Conservation (phyloP, 2,329 filamentous ascomycete genomes). For the Coleophoma eucalyptorum region DNA sequence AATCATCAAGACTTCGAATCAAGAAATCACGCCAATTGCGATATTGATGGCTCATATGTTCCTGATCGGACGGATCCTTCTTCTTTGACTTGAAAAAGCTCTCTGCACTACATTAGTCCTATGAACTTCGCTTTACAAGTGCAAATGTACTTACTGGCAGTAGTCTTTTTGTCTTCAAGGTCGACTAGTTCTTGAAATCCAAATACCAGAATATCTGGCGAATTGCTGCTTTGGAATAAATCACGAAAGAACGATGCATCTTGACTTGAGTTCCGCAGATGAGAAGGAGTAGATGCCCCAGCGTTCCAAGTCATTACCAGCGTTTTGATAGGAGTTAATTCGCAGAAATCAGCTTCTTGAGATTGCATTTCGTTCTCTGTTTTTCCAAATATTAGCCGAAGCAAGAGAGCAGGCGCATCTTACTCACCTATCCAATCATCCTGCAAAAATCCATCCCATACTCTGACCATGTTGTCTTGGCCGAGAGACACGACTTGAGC, state of each 20-base stretch:
- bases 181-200: constrained; percentile 99
- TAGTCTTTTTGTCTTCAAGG: constrained; percentile 93
- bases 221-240: constrained; percentile 69
- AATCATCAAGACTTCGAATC: constrained; percentile 75
- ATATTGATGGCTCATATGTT: constrained; percentile 96
- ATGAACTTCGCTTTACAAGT: too few species aligned
- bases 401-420: background rate
- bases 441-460: constrained; percentile 91
- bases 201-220: constrained; percentile 89
- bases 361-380: constrained; percentile 79
- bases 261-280: constrained; percentile 64
- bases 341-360: constrained; percentile 77
- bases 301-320: constrained; percentile 95
- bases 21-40: constrained; percentile 94
- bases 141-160: constrained; percentile 62
- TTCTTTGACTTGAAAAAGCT: constrained; percentile 91
- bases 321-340: constrained; percentile 76
- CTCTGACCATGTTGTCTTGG: constrained; percentile 75
- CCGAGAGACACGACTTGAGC: constrained; percentile 84
- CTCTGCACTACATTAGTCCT: constrained; percentile 38
- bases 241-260: constrained; percentile 79
- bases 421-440: constrained; percentile 80
- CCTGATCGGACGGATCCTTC: constrained; percentile 70
- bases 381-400: background rate
- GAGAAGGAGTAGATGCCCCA: constrained; percentile 88